Percentiles rank a stretch among this genome's conserved stretches.
Evolutionary conservation across 129 eudicot genomes (phyloP).

Genomic region (Dittrichia graveolens): DNA sequence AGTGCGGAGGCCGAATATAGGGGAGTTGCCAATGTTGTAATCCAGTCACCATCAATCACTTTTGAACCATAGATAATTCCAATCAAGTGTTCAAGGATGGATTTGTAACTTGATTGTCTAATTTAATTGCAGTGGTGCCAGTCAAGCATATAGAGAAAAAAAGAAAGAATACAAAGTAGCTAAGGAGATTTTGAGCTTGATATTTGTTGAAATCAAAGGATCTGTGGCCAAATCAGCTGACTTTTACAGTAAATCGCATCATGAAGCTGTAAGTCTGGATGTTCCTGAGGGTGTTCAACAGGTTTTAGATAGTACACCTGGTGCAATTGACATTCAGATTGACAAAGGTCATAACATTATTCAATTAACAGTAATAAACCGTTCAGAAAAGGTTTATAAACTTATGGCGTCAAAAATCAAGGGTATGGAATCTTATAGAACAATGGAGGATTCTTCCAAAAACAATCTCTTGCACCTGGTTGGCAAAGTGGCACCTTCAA

Average conservation of each 20-base stretch:
- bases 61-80: too few relatives aligned
- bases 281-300: neutral
- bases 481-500: neutral
- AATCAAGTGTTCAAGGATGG: too few relatives aligned
- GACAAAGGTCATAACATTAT: neutral
- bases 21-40: too few relatives aligned
- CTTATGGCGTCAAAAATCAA: neutral
- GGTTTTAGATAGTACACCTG: neutral
- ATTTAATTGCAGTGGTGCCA: neutral
- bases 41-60: neutral
- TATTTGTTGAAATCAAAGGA: neutral
- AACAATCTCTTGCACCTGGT: neutral
- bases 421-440: neutral
- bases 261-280: neutral
- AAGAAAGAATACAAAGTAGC: neutral
- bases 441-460: neutral
- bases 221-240: neutral
- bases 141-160: neutral
- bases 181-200: neutral
- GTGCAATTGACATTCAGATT: neutral
- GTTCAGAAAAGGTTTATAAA: neutral
- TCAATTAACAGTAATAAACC: neutral
- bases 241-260: neutral
- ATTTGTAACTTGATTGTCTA: neutral
- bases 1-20: too few relatives aligned